Percentiles rank a stretch among this genome's conserved stretches.
Conservation (phyloP, 345 rosid genomes). For the Garcia nutans region DNA sequence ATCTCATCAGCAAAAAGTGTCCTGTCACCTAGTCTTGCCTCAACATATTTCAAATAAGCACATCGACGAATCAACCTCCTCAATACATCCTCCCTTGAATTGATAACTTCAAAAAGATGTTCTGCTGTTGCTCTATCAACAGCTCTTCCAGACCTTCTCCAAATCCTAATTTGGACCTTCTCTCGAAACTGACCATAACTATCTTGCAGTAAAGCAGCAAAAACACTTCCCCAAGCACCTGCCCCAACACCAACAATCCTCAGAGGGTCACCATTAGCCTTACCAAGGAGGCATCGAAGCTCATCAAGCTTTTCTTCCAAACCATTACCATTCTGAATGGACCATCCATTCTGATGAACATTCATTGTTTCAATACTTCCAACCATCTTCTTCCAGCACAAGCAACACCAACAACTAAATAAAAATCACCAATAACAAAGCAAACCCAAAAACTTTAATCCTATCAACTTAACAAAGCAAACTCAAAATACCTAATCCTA, state of each 20-base stretch:
- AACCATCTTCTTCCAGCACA: conserved; percentile 46
- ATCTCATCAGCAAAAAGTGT: conserved; percentile 86
- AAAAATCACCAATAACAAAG: conserved; percentile 5
- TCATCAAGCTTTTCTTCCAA: conserved; percentile 79
- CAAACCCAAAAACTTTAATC: conserved; percentile 13
- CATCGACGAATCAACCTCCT: conserved; percentile 93
- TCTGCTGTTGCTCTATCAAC: conserved; percentile 78
- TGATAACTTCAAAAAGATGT: conserved; percentile 95
- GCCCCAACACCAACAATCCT: conserved; percentile 93
- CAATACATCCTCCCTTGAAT: conserved; percentile 85
- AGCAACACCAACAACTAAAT: conserved; percentile 18
- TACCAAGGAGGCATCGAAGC: conserved; percentile 64
- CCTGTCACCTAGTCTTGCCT: conserved; percentile 92
- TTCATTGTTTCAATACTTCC: conserved; percentile 43
- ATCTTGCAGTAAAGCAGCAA: conserved; percentile 84
- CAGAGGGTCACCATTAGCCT: conserved; percentile 76
- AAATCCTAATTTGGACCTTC: conserved; percentile 83
- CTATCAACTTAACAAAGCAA: background rate
- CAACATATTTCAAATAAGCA: conserved; percentile 91
- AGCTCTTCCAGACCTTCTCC: conserved; percentile 85
- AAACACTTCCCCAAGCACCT: conserved; percentile 99
- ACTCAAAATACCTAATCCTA: conserved; percentile 2
- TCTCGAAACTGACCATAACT: conserved; percentile 79
- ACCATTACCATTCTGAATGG: conserved; percentile 47
- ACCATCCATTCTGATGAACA: conserved; percentile 18